Conservation (phyloP, 176 grass and related monocot genomes). For the Bonia amplexicaulis region DNA sequence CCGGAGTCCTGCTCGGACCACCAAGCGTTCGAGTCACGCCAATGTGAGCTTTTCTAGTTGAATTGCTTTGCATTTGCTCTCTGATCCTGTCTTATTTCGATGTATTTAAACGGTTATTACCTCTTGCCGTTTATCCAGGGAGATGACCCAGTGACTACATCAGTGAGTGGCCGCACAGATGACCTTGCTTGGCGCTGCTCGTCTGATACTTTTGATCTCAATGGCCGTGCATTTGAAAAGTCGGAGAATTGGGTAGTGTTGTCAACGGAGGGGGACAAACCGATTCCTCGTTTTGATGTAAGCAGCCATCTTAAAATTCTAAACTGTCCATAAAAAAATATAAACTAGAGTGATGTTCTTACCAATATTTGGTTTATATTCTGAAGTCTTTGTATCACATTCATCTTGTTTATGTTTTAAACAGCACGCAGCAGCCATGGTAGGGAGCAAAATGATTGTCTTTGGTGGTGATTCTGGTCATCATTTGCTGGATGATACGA, state of each 20-base stretch:
- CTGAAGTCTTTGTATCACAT: constrained; percentile 19
- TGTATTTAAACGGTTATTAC: constrained; percentile 17
- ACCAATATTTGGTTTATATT: not conserved
- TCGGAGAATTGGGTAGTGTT: constrained; percentile 77
- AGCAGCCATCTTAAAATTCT: constrained; percentile 13
- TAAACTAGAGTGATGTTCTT: not conserved
- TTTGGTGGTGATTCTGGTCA: constrained; percentile 79
- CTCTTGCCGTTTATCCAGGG: constrained; percentile 50
- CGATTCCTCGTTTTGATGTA: constrained; percentile 83
- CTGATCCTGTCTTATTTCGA: not conserved
- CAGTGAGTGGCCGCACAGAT: constrained; percentile 65
- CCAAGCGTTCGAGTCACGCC: constrained; percentile 49
- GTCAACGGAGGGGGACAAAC: constrained; percentile 71
- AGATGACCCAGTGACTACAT: constrained; percentile 56
- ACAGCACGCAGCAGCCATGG: constrained; percentile 90
- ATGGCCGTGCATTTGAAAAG: constrained; percentile 52
- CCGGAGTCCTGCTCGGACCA: constrained; percentile 57
- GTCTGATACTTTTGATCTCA: constrained; percentile 58
- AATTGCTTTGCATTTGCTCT: constrained; percentile 5
- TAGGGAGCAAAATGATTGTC: constrained; percentile 95
- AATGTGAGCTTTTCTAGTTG: constrained; percentile 52
- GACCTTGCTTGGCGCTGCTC: constrained; percentile 58
- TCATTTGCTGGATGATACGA: constrained; percentile 78
- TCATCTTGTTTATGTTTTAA: constrained; percentile 21
- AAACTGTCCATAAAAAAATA: not conserved